Evolutionary conservation across 2,329 filamentous ascomycete species (phyloP), one percentile per base, ranked within the genome.

Genomic region (Monascus ruber): DNA sequence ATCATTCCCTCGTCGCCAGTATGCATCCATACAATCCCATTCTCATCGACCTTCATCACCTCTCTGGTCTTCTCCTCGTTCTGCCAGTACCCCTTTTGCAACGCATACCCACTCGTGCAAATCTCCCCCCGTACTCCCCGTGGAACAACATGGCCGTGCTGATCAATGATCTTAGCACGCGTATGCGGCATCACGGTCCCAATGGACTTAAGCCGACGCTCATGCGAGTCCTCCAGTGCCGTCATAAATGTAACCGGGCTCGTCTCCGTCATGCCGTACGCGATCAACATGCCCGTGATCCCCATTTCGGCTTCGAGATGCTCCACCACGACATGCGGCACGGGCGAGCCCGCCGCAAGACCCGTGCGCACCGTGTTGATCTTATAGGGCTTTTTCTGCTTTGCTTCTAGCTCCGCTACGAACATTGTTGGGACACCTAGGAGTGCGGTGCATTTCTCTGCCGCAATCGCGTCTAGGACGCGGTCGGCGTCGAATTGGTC

Each of bases 391-490:
- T 34, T 47, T 24, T 45, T 47, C 0, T 36, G 6, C 2, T 49
- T 35, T 1, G 85, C 71, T 48, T 94, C 86, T 4, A 95, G 72
- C 51, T 89, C 79, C 5, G 85, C 77, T 8, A 79, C 72, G 50
- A 91, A 88, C 89, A 95, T 96, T 41, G 88, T 95, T 2, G 85
- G 77, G 0, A 95, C 87, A 41, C 87, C 87, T 56, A 93, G 87
- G 0, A 94, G 72, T 0, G 72, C 77, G 0, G 78, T 82, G 26
- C 66, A 70, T 37, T 66, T 63, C 52, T 79, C 71, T 37, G 72
- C 65, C 42, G 73, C 69, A 0, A 82, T 69, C 1, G 74, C 66
- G 40, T 68, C 64, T 1, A 93, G 69, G 1, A 81, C 74, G 1
- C 82, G 81, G 2, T 68, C 59, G 0, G 87, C 81, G 53, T 93